Conservation (phyloP, 2,329 filamentous ascomycete genomes). For the Fusarium sp. region DNA sequence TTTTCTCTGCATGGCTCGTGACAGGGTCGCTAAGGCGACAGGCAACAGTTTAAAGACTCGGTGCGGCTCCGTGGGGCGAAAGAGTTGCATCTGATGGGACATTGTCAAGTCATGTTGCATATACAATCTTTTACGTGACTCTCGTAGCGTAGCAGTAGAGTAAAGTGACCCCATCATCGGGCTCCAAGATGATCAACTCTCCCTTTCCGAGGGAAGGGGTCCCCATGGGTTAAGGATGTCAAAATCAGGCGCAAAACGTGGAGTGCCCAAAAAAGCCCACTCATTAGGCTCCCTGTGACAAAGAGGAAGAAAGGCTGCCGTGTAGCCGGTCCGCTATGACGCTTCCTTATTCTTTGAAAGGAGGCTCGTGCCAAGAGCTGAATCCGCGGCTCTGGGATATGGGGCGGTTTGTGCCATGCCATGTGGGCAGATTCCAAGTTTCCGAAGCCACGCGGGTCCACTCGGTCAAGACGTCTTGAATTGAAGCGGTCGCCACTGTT, state of each 20-base stretch:
- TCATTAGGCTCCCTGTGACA: not conserved
- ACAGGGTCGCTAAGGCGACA: slow-evolving; percentile 7
- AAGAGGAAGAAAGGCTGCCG: not conserved
- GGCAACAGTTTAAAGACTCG: slow-evolving; percentile 27
- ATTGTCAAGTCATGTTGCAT: slow-evolving; percentile 5
- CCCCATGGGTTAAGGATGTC: slow-evolving; percentile 15
- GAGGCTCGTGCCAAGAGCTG: not conserved
- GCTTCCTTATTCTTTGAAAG: not conserved
- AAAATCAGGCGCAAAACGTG: slow-evolving; percentile 4
- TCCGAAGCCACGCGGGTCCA: not conserved
- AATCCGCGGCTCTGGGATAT: not conserved
- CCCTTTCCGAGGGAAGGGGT: not conserved
- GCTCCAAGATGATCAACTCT: not conserved
- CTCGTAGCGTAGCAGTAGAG: not conserved
- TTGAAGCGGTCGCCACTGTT: not conserved
- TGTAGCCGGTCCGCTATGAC: not conserved
- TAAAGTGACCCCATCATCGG: not conserved
- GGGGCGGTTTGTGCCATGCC: not conserved
- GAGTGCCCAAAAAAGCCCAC: slow-evolving; percentile 4
- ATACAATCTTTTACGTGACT: not conserved
- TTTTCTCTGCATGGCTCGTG: slow-evolving; percentile 6
- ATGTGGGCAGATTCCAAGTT: not conserved
- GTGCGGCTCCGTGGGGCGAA: slow-evolving; percentile 10
- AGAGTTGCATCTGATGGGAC: not conserved
- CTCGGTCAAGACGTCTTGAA: not conserved